These are phyloP conservation scores for Colletotrichum zoysiae DNA, from an alignment of 2,329 filamentous ascomycete species.

Conservation along the genomic window DNA sequence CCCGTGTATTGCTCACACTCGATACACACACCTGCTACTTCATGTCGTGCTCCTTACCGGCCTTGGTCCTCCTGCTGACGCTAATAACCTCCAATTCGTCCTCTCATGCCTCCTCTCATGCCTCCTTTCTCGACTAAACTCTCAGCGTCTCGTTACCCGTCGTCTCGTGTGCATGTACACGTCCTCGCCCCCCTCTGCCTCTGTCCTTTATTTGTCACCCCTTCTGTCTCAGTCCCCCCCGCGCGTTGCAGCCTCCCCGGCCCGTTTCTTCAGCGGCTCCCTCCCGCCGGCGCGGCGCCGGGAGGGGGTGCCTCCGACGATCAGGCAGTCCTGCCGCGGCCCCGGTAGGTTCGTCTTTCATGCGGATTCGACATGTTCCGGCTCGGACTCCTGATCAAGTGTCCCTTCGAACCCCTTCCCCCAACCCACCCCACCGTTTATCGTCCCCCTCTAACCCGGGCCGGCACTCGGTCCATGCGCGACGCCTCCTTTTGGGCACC, in stretches of 20 bases:
- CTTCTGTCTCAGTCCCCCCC: neutral
- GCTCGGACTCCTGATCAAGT: neutral
- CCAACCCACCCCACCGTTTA: neutral
- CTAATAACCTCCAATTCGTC: neutral
- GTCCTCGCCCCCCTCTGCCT: neutral
- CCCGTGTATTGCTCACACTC: neutral
- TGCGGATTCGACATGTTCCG: constrained; percentile 7
- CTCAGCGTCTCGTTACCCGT: neutral
- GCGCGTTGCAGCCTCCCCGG: neutral
- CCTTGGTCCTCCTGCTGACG: neutral
- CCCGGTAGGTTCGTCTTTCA: neutral
- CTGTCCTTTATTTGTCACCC: neutral
- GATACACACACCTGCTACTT: neutral
- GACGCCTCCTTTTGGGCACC: neutral
- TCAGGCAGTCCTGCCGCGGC: constrained; percentile 1
- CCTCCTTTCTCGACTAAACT: neutral
- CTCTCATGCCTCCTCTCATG: neutral
- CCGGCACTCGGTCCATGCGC: constrained; percentile 1
- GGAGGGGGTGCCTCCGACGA: neutral
- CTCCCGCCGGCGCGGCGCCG: neutral
- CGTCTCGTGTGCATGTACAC: neutral
- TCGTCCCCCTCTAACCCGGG: neutral
- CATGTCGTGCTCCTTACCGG: neutral
- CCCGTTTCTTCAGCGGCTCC: neutral
- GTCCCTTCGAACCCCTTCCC: too few species aligned